Conservation (phyloP, 2,329 filamentous ascomycete genomes). For the Botrytis porri region DNA sequence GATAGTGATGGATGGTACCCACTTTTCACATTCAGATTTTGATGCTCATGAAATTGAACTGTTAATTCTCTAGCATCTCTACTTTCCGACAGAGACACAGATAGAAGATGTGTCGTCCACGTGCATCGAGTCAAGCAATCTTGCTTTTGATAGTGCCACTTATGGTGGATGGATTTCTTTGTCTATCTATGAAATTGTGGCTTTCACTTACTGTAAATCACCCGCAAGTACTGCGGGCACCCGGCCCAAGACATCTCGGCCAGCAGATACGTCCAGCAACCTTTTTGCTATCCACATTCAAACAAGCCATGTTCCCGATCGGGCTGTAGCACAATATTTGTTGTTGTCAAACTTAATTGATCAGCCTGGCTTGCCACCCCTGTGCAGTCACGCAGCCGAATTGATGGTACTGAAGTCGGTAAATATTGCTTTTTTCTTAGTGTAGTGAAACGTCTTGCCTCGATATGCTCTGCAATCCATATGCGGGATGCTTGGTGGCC, state of each 20-base stretch:
- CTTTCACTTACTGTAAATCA: constrained; percentile 32
- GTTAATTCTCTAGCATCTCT: not conserved
- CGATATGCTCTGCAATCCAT: constrained; percentile 33
- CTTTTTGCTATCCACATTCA: constrained; percentile 32
- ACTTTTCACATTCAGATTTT: constrained; percentile 20
- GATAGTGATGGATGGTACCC: constrained; percentile 11
- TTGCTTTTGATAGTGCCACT: constrained; percentile 28
- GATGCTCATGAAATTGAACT: constrained; percentile 7
- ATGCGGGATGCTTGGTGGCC: constrained; percentile 32
- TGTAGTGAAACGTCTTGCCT: constrained; percentile 36
- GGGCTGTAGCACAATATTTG: constrained; percentile 33
- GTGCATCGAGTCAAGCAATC: constrained; percentile 54
- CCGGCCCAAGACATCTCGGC: constrained; percentile 39
- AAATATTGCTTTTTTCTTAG: constrained; percentile 27
- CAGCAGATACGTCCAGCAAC: constrained; percentile 33
- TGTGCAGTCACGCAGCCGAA: constrained; percentile 32
- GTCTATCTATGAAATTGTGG: constrained; percentile 42
- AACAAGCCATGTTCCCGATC: constrained; percentile 36
- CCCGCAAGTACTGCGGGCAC: constrained; percentile 49
- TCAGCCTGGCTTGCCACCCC: constrained; percentile 29
- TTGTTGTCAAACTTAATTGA: constrained; percentile 37
- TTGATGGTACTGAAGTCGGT: constrained; percentile 29
- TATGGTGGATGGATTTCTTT: constrained; percentile 43
- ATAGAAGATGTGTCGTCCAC: constrained; percentile 41
- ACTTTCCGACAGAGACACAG: constrained; percentile 17